These are phyloP conservation scores for Boletus rufocinnamomeus DNA, from an alignment of 768 basidiomycete species.

Conservation along the genomic window DNA sequence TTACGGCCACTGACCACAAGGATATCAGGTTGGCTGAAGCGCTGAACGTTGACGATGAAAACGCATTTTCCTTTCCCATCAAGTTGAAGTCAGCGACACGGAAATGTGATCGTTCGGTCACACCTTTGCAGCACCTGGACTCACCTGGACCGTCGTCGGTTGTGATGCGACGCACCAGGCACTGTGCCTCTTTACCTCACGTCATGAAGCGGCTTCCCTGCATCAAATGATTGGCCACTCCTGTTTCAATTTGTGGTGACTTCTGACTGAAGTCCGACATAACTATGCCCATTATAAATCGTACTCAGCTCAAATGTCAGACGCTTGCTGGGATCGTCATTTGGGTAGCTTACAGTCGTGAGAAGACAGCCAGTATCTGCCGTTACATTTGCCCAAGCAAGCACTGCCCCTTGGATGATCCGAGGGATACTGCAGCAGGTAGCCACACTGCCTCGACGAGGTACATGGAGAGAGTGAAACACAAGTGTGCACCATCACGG, in stretches of 20 bases:
- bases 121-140: neutral
- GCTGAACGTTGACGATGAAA: neutral
- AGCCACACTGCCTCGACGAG: neutral
- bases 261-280: neutral
- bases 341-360: neutral
- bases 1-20: neutral
- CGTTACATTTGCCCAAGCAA: neutral
- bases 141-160: neutral
- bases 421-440: neutral
- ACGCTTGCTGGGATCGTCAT: neutral
- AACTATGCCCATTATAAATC: neutral
- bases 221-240: neutral
- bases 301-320: neutral
- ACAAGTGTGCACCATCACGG: neutral
- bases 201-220: neutral
- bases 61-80: neutral
- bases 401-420: neutral
- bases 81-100: neutral
- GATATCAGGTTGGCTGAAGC: neutral
- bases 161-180: neutral
- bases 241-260: neutral
- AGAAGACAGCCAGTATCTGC: neutral
- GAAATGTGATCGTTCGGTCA: neutral
- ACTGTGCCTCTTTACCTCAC: conserved; percentile 4
- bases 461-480: neutral